A percentile compares a stretch with the other conserved stretches of the same genome.
Evolutionary conservation across 73 alveolate species (phyloP).

Genomic region (Effrenium voratum): DNA sequence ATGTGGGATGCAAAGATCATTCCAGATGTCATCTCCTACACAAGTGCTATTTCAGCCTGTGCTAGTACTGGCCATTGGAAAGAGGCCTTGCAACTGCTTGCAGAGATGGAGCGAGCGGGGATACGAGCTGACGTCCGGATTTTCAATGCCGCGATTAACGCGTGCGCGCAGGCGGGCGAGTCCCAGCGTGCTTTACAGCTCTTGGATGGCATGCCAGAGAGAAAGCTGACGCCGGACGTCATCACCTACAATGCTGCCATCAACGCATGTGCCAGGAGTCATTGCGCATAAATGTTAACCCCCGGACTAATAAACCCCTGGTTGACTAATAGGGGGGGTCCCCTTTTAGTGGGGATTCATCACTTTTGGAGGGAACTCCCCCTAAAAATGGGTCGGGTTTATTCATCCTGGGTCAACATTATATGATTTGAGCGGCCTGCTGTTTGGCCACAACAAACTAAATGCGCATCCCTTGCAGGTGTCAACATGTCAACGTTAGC

Average conservation of each 20-base stretch:
- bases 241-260: constrained; percentile 75
- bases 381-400: no score
- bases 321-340: no score
- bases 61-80: constrained; percentile 68
- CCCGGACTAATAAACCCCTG: no score
- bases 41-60: constrained; percentile 39
- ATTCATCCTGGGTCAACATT: no score
- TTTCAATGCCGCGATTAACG: constrained; percentile 90
- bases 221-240: constrained; percentile 42
- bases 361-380: no score
- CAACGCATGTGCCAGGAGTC: constrained; percentile 69
- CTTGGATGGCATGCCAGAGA: constrained; percentile 71
- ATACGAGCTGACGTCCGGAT: constrained; percentile 74
- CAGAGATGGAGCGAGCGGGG: constrained; percentile 84
- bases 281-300: no score
- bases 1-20: constrained; percentile 45
- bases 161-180: constrained; percentile 81
- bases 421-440: no score
- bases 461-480: no score
- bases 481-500: no score
- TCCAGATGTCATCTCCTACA: constrained; percentile 60
- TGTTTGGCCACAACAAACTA: no score
- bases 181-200: constrained; percentile 49
- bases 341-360: no score
- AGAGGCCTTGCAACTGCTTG: constrained; percentile 84